Evolutionary conservation across 371 early-diverging fungal genomes (phyloP).

Genomic region (Mortierella sp.): DNA sequence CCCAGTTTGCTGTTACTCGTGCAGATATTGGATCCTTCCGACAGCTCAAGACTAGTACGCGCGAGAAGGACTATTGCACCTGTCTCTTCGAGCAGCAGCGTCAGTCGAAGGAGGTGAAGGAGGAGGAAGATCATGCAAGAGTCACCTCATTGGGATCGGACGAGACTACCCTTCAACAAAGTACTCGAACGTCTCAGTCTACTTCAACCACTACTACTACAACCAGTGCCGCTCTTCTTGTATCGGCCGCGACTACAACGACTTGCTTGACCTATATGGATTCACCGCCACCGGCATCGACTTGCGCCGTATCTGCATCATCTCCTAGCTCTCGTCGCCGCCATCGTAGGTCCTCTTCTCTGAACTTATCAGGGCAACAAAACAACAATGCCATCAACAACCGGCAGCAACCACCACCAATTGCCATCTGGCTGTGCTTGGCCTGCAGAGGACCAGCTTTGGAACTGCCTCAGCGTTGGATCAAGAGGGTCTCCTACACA

Average conservation of each 20-base stretch:
- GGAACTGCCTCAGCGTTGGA: not conserved
- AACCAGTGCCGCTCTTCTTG: not conserved
- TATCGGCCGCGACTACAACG: not conserved
- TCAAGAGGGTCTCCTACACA: not conserved
- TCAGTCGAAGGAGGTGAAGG: not conserved
- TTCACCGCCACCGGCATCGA: not conserved
- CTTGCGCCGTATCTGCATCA: not conserved
- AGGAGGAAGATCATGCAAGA: not conserved
- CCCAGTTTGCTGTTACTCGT: slow-evolving; percentile 5
- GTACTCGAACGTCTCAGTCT: not conserved
- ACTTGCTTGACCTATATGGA: not conserved
- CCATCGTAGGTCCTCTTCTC: not conserved
- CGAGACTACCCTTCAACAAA: not conserved
- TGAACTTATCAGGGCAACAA: not conserved
- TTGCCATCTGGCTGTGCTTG: slow-evolving; percentile 9
- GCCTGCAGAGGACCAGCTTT: slow-evolving; percentile 12
- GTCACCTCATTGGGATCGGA: not conserved
- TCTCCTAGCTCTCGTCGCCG: not conserved
- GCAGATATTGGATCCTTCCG: slow-evolving; percentile 19
- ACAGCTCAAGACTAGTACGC: slow-evolving; percentile 15
- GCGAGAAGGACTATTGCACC: slow-evolving; percentile 19
- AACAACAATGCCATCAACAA: not conserved
- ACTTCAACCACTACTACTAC: not conserved
- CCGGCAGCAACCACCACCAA: not conserved
- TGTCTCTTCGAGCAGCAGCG: slow-evolving; percentile 11